A percentile compares a stretch with the other conserved stretches of the same genome.
Conservation (phyloP, 2,329 filamentous ascomycete species). For the Pseudocercospora pini-densiflorae region DNA sequence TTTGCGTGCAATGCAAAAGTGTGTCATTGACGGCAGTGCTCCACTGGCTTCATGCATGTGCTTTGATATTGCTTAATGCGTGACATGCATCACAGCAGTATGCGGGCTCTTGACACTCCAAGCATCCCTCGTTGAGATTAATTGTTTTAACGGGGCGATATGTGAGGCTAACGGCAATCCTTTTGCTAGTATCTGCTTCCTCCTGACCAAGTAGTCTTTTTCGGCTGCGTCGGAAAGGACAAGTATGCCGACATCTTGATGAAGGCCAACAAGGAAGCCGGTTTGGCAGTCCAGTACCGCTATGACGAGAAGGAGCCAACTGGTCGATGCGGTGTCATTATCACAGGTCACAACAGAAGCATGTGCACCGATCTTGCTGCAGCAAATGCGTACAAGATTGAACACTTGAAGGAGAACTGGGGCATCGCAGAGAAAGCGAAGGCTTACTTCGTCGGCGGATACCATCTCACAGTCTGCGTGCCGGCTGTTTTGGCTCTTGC, state of each 20-base stretch:
- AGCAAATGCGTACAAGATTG: conserved; percentile 95
- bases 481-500: conserved; percentile 87
- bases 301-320: conserved; percentile 84
- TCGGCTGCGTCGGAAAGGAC: conserved; percentile 93
- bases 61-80: background rate
- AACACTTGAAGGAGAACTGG: conserved; percentile 96
- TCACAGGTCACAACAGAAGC: conserved; percentile 93
- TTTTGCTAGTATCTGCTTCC: conserved; percentile 78
- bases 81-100: conserved; percentile 3
- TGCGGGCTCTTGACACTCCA: background rate
- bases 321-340: conserved; percentile 93
- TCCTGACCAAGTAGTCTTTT: conserved; percentile 85
- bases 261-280: conserved; percentile 83
- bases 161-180: conserved; percentile 16
- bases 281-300: conserved; percentile 92
- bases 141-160: background rate
- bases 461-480: conserved; percentile 95
- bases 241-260: conserved; percentile 90
- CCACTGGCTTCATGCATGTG: background rate
- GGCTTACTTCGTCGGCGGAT: conserved; percentile 92
- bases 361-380: conserved; percentile 95
- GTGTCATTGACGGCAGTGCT: background rate
- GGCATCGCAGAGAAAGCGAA: conserved; percentile 84
- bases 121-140: background rate
- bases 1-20: background rate